Evolutionary conservation across 805 yeast genomes (phyloP), one percentile per base, ranked within the genome.

Genomic region (Phaffomyces opuntiae): DNA sequence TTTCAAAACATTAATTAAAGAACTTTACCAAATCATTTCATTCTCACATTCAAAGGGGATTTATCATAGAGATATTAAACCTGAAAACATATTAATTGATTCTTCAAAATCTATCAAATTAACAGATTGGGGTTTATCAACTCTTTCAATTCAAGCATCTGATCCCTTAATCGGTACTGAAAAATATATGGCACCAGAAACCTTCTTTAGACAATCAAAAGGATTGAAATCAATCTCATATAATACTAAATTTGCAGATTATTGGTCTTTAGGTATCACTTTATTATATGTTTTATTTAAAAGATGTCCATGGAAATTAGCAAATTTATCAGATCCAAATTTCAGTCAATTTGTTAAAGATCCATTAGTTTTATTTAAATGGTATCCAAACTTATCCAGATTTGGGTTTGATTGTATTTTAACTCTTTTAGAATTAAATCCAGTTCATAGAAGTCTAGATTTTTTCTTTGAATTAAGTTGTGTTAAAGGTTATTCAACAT

Each of bases 171-270:
- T 87, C 49, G 96, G 96, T 27, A 81, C 90, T 24, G 96, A 87
- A 62, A 77, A 91, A 51, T 89, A 88, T 64, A 83, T 90, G 87
- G 95, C 96, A 1, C 97, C 97, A 5, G 97, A 89, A 63, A 73
- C 89, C 42, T 81, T 83, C 51, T 81, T 83, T 57, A 57, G 60
- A 39, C 59, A 54, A 38, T 13, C 43, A 4, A 36, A 25, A 16
- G 26, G 26, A 17, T 43, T 41, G 14, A 39, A 25, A 24, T 19
- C 41, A 25, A 41, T 44, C 8, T 43, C 55, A 27, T 89, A 89
- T 61, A 83, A 84, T 58, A 82, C 95, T 0, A 78, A 80, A 42
- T 76, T 78, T 59, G 83, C 88, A 36, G 96, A 89, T 65, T 73
- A 85, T 48, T 89, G 97, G 97, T 81, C 96, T 0, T 63, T 85